These are phyloP conservation scores for Stygiomarasmius scandens DNA, from an alignment of 1,284 basidiomycete species.

Conservation along the genomic window DNA sequence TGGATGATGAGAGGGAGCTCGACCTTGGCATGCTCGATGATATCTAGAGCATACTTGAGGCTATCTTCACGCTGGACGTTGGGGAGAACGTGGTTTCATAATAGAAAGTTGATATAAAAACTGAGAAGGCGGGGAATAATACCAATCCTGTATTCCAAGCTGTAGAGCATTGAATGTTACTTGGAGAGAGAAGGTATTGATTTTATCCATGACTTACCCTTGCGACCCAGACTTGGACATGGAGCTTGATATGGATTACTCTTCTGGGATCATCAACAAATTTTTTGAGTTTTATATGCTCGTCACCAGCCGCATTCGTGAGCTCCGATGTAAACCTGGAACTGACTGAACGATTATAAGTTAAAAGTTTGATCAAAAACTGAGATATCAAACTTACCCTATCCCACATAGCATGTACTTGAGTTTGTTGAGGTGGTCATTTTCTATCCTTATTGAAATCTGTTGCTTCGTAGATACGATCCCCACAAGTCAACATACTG, in stretches of 20 bases:
- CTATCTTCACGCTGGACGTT: slow-evolving; percentile 27
- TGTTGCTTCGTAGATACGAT: slow-evolving; percentile 59
- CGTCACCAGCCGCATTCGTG: slow-evolving; percentile 35
- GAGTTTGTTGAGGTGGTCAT: slow-evolving; percentile 49
- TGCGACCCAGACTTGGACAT: slow-evolving; percentile 64
- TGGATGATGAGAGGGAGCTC: slow-evolving; percentile 7
- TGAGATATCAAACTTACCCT: slow-evolving; percentile 43
- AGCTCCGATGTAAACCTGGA: slow-evolving; percentile 58
- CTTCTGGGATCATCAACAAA: slow-evolving; percentile 64
- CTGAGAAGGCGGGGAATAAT: slow-evolving; percentile 56
- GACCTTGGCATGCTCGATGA: slow-evolving; percentile 10
- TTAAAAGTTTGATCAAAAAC: not conserved
- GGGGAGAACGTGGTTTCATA: slow-evolving; percentile 58
- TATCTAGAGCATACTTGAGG: slow-evolving; percentile 4
- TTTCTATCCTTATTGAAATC: slow-evolving; percentile 58
- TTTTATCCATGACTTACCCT: slow-evolving; percentile 43
- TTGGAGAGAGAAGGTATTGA: not conserved
- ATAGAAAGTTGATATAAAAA: slow-evolving; percentile 65
- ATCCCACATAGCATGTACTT: slow-evolving; percentile 60
- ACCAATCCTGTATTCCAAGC: slow-evolving; percentile 45
- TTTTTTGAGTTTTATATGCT: slow-evolving; percentile 47
- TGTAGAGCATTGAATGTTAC: slow-evolving; percentile 21
- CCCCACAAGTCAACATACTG: slow-evolving; percentile 46
- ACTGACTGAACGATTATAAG: slow-evolving; percentile 39
- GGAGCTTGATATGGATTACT: slow-evolving; percentile 60